Percentiles rank a stretch among this genome's conserved stretches.
These are phyloP conservation scores for Chrysoporthe deuterocubensis DNA, from an alignment of 2,329 filamentous ascomycete genomes.

Conservation along the genomic window DNA sequence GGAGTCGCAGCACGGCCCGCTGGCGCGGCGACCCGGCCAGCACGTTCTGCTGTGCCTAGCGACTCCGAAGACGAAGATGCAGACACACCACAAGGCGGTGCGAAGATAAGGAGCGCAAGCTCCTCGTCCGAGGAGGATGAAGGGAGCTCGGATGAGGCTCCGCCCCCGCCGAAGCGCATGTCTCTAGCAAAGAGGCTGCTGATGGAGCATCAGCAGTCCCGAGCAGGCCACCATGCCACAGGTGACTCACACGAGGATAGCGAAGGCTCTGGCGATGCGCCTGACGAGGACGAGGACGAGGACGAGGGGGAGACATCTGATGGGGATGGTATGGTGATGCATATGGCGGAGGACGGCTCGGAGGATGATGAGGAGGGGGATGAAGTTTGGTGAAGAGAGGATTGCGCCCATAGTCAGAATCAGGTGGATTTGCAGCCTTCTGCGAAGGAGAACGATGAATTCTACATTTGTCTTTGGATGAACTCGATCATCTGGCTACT, in stretches of 20 bases:
- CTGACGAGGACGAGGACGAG: conserved; percentile 20
- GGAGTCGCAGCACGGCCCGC: background rate
- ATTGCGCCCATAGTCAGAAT: background rate
- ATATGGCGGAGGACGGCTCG: too few species aligned
- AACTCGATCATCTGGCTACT: background rate
- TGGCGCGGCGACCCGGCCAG: background rate
- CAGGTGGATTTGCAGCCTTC: background rate
- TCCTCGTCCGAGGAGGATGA: conserved; percentile 14
- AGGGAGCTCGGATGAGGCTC: conserved; percentile 16
- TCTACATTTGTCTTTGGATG: background rate
- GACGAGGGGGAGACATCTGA: background rate
- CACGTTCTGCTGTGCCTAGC: conserved; percentile 1
- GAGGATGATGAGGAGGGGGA: conserved; percentile 16
- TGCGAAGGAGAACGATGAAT: background rate
- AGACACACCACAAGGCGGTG: background rate
- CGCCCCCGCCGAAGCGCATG: conserved; percentile 16
- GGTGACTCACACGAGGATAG: conserved; percentile 18
- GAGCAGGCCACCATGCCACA: background rate
- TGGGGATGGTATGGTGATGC: too few species aligned
- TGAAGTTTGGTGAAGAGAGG: background rate
- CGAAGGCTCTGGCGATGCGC: background rate
- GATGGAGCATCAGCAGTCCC: conserved; percentile 20
- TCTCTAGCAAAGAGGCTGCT: conserved; percentile 24
- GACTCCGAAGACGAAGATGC: conserved; percentile 22
- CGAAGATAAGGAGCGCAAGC: background rate